Percentiles rank a stretch among this genome's conserved stretches.
These are phyloP conservation scores for Saccharum spontaneum DNA, from an alignment of 176 grass and related monocot genomes.

Conservation along the genomic window DNA sequence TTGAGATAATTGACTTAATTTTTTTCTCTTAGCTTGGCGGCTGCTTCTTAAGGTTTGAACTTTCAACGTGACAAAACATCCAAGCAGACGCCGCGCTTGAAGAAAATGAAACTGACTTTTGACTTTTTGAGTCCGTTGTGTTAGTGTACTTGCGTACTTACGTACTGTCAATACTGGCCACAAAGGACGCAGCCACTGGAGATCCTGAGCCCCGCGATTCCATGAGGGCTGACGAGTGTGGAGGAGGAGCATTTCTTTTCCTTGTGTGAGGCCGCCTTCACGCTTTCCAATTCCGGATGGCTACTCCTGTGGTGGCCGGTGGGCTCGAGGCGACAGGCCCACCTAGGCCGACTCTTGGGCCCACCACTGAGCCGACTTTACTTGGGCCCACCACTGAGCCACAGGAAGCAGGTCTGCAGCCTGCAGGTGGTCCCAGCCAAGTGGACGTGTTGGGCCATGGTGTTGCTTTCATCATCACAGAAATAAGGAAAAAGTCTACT, in stretches of 20 bases:
- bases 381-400: not conserved
- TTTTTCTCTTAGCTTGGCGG: no score
- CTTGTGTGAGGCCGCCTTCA: not conserved
- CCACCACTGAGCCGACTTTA: conserved; percentile 15
- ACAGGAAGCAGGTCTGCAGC: not conserved
- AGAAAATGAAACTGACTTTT: no score
- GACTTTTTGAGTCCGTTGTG: no score
- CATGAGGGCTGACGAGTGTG: not conserved
- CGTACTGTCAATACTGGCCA: not conserved
- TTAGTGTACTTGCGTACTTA: no score
- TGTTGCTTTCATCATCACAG: not conserved
- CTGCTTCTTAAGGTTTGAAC: no score
- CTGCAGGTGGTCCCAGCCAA: not conserved
- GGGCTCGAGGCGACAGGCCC: conserved; percentile 13
- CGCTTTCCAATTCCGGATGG: conserved; percentile 1
- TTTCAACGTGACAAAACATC: no score
- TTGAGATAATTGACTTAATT: no score
- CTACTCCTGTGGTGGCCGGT: not conserved
- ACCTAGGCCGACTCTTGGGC: not conserved
- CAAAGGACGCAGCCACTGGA: not conserved
- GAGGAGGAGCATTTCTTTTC: not conserved
- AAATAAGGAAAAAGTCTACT: no score
- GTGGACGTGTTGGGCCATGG: not conserved
- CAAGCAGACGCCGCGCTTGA: no score
- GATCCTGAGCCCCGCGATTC: not conserved